A percentile compares a stretch with the other conserved stretches of the same genome.
phyloP scores from a whole-genome alignment of 768 basidiomycete species.

The Pulveroboletus ravenelii region DNA sequence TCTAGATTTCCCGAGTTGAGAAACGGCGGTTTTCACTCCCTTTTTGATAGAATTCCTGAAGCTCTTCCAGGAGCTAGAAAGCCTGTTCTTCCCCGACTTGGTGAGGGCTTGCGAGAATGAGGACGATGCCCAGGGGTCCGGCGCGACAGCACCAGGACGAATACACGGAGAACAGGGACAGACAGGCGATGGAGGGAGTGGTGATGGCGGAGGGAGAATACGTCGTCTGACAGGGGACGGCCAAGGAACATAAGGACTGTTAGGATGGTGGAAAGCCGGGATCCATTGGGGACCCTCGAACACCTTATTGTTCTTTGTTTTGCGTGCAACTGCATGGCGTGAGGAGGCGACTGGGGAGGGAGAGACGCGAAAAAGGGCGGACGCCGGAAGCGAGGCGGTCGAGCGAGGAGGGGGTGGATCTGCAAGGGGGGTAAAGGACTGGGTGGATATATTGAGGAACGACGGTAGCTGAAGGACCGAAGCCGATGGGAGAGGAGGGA shows the following conservation, averaged over 20 bases:
- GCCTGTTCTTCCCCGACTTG: constrained; percentile 18
- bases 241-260: constrained; percentile 56
- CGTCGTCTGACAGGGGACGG: constrained; percentile 37
- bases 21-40: constrained; percentile 21
- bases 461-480: constrained; percentile 38
- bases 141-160: constrained; percentile 38
- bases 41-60: constrained; percentile 30
- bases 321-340: constrained; percentile 8
- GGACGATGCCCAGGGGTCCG: constrained; percentile 36
- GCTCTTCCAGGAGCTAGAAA: constrained; percentile 28
- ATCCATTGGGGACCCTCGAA: constrained; percentile 31
- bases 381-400: constrained; percentile 12
- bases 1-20: constrained; percentile 14
- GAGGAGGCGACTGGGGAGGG: constrained; percentile 15
- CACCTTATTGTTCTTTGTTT: constrained; percentile 19
- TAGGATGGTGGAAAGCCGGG: constrained; percentile 43
- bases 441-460: constrained; percentile 31
- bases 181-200: constrained; percentile 31
- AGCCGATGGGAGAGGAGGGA: constrained; percentile 33
- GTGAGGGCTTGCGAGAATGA: constrained; percentile 14
- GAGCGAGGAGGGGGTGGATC: constrained; percentile 6
- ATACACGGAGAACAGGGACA: constrained; percentile 33
- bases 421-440: constrained; percentile 12
- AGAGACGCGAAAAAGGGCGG: constrained; percentile 15
- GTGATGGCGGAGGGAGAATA: constrained; percentile 36